Base-by-base conservation (phyloP, 1,284 basidiomycete species). In the Sporisorium exsertum region DNA sequence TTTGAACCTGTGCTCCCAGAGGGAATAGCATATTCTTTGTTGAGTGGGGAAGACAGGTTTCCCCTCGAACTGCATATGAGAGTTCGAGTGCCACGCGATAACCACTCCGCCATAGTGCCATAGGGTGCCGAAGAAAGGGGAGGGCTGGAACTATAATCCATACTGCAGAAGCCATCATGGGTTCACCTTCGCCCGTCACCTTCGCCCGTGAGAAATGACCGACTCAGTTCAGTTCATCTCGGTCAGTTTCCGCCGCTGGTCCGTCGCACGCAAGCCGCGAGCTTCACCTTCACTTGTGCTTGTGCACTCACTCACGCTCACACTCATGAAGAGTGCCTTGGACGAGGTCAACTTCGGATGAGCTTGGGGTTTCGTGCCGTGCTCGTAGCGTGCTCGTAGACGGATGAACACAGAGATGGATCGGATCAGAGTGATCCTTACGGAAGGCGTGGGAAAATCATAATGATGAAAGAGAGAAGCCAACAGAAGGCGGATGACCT, bases 51-150 rank as follows among this genome's bases (percentile, higher is more conserved):
- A 20, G 40, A 43, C 9, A n/a, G n/a, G 33, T 10, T 43, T 43
- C 40, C 40, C 40, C 40, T 64, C 52, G 61, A 64, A 51, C 20
- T 32, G 27, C 20, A 58, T 20, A 2, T 24, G 4, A 29, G 33
- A 40, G 49, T 67, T 67, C 65, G 57, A 67, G 65, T 66, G 60
- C 60, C 45, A 62, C 60, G 60, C 60, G 60, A 62, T 62, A 62
- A 62, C 60, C 60, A 62, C 61, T 67, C 65, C 65, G 65, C 65
- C 65, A 67, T 60, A 67, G 65, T 59, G 65, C 65, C 65, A 37
- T 7, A 2, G 18, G 52, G n/a, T 27, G 51, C 15, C 18, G n/a
- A 43, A 20, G 3, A 5, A 16, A 18, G 16, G 16, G 1, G 37
- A 5, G 3, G 3, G 13, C 37, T 15, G 10, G 16, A 9, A 18